These are phyloP conservation scores for Astrocystis sublimbata DNA, from an alignment of 495 filamentous ascomycete species.

Conservation along the genomic window DNA sequence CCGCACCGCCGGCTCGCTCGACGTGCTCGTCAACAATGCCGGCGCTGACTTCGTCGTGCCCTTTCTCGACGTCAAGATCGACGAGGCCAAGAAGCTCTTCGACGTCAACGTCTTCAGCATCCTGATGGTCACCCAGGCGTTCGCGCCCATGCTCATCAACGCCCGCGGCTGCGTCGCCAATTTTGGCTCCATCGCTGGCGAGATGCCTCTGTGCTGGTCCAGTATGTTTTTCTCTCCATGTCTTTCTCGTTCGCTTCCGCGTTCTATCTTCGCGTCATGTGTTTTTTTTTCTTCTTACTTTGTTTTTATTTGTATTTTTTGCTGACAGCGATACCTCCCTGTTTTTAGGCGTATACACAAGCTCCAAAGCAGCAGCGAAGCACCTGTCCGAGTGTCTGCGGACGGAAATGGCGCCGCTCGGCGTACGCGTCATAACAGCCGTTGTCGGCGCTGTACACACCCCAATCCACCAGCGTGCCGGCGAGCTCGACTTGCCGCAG, in stretches of 20 bases:
- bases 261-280: too few relatives aligned
- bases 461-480: conserved; percentile 9
- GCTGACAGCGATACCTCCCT: too few relatives aligned
- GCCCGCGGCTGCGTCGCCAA: conserved; percentile 48
- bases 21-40: conserved; percentile 58
- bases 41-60: conserved; percentile 41
- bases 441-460: conserved; percentile 28
- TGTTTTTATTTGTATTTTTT: too few relatives aligned
- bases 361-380: conserved; percentile 40
- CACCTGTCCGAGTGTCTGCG: conserved; percentile 38
- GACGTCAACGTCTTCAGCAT: conserved; percentile 55
- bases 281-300: too few relatives aligned
- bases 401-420: conserved; percentile 42
- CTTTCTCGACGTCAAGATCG: conserved; percentile 47
- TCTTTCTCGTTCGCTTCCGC: too few relatives aligned
- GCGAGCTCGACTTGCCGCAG: neutral
- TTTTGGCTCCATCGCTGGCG: conserved; percentile 22
- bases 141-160: conserved; percentile 47
- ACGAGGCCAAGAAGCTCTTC: conserved; percentile 44
- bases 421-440: conserved; percentile 33
- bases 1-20: conserved; percentile 36
- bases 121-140: conserved; percentile 51
- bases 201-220: neutral
- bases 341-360: conserved; percentile 33
- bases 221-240: too few relatives aligned